Evolutionary conservation across 129 eudicot species (phyloP).

Genomic region (Solidago caesia): DNA sequence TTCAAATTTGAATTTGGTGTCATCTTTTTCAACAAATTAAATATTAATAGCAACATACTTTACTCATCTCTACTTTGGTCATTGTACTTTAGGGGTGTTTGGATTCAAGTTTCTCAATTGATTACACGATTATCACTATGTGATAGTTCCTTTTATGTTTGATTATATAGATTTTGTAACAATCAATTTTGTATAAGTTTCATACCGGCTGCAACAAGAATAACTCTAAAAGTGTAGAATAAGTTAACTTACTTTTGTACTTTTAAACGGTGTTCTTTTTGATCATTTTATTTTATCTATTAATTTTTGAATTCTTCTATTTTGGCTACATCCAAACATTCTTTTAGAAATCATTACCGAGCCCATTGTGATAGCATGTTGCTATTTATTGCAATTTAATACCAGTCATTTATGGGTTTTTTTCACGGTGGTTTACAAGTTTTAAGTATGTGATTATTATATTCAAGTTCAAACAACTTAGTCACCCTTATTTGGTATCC

Average conservation of each 20-base stretch:
- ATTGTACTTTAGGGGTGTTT: neutral
- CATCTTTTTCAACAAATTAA: neutral
- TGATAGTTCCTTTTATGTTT: neutral
- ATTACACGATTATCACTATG: neutral
- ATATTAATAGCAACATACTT: neutral
- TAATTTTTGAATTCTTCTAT: no score
- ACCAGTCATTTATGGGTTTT: neutral
- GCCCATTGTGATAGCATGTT: neutral
- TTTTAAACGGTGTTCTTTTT: neutral
- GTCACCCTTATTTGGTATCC: no score
- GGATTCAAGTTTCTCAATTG: neutral
- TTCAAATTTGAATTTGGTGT: neutral
- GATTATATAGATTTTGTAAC: neutral
- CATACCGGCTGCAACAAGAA: neutral
- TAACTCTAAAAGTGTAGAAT: neutral
- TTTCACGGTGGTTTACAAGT: no score
- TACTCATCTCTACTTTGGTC: neutral
- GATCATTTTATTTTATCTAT: no score
- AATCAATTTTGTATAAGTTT: neutral
- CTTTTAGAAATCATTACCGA: neutral
- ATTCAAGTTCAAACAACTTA: no score
- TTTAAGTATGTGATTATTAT: no score
- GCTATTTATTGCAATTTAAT: neutral
- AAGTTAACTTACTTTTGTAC: neutral
- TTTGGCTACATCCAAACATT: neutral